Percentiles rank a stretch among this genome's conserved stretches.
Conservation (phyloP, 768 basidiomycete species). For the Sporobolomyces phaffii region DNA sequence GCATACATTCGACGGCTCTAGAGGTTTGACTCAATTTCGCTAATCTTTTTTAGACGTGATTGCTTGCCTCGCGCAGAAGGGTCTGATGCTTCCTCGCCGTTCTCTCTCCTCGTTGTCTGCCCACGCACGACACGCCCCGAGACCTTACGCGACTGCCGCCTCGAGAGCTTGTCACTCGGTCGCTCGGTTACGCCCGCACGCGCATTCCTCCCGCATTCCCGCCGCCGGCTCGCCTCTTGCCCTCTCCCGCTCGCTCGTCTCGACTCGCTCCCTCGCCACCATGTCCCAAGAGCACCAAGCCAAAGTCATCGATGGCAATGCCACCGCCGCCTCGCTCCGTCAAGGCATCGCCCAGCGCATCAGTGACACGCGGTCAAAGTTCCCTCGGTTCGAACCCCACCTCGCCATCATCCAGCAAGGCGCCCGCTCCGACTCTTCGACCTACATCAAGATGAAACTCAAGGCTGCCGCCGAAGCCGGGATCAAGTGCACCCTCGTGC, state of each 20-base stretch:
- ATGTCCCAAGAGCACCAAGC: conserved; percentile 14
- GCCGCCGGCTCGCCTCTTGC: background rate
- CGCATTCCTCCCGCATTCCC: background rate
- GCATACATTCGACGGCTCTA: too few relatives aligned
- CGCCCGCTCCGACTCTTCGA: conserved; percentile 76
- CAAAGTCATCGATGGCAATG: conserved; percentile 34
- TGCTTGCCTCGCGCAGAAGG: background rate
- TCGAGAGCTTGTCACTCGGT: background rate
- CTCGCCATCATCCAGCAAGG: conserved; percentile 93
- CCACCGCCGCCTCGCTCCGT: conserved; percentile 20
- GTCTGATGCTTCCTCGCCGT: background rate
- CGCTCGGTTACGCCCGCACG: background rate
- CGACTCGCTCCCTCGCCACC: conserved; percentile 5
- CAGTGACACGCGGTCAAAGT: conserved; percentile 57
- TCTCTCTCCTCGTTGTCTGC: background rate
- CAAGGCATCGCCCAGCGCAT: conserved; percentile 49
- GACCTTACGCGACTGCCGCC: background rate
- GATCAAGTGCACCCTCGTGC: conserved; percentile 75
- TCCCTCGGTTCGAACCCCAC: conserved; percentile 83
- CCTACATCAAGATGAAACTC: conserved; percentile 95
- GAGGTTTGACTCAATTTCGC: background rate
- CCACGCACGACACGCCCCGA: background rate
- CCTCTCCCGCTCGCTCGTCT: background rate
- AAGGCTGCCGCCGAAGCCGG: conserved; percentile 94
- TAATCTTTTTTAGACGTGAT: too few relatives aligned